Percentiles rank a stretch among this genome's conserved stretches.
These are phyloP conservation scores for Chimonanthus praecox DNA, from an alignment of 164 flowering plant species.

Conservation along the genomic window DNA sequence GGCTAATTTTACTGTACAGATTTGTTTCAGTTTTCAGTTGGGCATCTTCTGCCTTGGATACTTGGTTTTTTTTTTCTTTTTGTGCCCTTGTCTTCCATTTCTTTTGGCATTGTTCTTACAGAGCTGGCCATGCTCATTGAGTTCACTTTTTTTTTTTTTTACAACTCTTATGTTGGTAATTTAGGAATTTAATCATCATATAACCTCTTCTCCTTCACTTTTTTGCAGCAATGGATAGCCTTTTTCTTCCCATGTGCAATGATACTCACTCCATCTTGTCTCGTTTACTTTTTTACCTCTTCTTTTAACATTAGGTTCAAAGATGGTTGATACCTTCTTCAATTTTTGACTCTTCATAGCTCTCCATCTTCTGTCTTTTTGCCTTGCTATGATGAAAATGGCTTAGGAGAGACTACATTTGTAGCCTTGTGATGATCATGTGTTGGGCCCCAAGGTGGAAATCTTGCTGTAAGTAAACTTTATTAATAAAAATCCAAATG, in stretches of 20 bases:
- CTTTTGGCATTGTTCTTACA: background rate
- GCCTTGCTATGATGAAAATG: background rate
- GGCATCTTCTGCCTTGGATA: background rate
- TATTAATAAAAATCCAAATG: background rate
- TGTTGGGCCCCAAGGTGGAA: background rate
- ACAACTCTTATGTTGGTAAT: background rate
- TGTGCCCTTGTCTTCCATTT: too few species aligned
- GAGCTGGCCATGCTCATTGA: background rate
- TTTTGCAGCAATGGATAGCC: constrained; percentile 11
- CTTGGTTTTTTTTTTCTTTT: too few species aligned
- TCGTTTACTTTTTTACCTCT: constrained; percentile 2
- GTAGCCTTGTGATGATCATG: background rate
- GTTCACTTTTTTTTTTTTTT: background rate
- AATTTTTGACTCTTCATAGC: background rate
- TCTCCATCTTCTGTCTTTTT: background rate
- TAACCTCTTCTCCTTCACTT: constrained; percentile 5
- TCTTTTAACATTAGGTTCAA: background rate
- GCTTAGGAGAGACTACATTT: background rate
- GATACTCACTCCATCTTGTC: constrained; percentile 14
- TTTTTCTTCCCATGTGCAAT: constrained; percentile 7
- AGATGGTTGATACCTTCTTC: background rate
- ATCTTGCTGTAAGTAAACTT: background rate
- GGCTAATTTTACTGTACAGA: background rate
- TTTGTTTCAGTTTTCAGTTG: background rate
- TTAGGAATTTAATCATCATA: constrained; percentile 8